Base-by-base conservation (phyloP, 768 basidiomycete genomes). In the Phanerochaete carnosa region DNA sequence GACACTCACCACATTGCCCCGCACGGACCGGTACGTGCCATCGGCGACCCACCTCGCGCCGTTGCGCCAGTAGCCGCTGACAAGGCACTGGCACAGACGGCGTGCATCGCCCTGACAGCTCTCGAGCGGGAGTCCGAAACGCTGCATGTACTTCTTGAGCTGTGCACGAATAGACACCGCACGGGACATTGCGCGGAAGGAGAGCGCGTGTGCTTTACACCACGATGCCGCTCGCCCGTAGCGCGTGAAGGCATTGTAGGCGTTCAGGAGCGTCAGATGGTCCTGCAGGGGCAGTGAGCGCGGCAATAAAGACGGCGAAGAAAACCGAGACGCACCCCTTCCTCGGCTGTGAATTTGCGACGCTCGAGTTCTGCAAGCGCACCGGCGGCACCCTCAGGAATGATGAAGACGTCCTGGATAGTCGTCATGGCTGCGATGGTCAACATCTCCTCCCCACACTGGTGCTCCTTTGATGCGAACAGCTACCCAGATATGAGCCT, bases 381-480 rank as follows among this genome's bases (percentile, higher is more conserved):
- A 13, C 93, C 93, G 5, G 84, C 81, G 8, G 89, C 86, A 5
- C 94, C 95, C 2, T 94, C 92, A 3, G 90, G 88, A 58, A 92
- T 92, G 26, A 95, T 73, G 70, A 99, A 99, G 2, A 89, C 86
- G 67, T 98, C 94, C 93, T 97, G 95, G 7, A 98, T 83, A 8
- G 94, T 83, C 6, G 90, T 91, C 92, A 99, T 98, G 0, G 97
- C 95, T 5, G 94, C 92, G 57, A 99, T 97, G 0, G 95, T 94
- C 56, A 99, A 76, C 52, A 97, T 92, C 70, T 99, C 97, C 66
- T 98, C 94, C 2, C 96, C 94, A 65, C 97, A 99, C 65, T 83
- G 82, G 72, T 89, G 90, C 3, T 90, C 87, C 66, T 88, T 87
- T 22, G 95, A 96, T 59, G 79, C 84, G 65, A 98, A 92, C 3